Evolutionary conservation across 371 early-diverging fungal genomes (phyloP).

Genomic region (Mucor circinelloides): DNA sequence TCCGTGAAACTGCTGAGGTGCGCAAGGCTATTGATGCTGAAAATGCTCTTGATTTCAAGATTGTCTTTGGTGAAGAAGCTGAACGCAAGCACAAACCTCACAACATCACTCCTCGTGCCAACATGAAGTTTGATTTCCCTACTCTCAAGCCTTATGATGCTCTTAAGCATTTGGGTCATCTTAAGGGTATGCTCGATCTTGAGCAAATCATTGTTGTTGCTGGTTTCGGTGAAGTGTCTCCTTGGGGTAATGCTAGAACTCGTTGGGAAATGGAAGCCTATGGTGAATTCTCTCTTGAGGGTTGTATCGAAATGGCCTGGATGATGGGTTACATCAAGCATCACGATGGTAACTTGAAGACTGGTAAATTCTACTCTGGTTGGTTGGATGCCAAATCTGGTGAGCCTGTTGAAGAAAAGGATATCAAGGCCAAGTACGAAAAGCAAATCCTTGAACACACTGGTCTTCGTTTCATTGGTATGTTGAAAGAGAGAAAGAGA

Average conservation of each 20-base stretch:
- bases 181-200: conserved; percentile 89
- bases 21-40: conserved; percentile 86
- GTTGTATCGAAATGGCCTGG: conserved; percentile 97
- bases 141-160: conserved; percentile 65
- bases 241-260: conserved; percentile 92
- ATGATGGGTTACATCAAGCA: conserved; percentile 95
- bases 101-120: conserved; percentile 86
- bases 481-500: conserved; percentile 4
- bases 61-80: conserved; percentile 74
- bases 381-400: conserved; percentile 92
- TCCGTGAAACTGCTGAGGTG: conserved; percentile 84
- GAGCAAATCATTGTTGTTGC: conserved; percentile 94
- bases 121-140: conserved; percentile 94
- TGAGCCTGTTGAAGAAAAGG: conserved; percentile 90
- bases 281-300: conserved; percentile 94
- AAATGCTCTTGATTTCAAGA: conserved; percentile 76
- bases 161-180: conserved; percentile 71
- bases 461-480: conserved; percentile 93
- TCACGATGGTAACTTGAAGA: conserved; percentile 86
- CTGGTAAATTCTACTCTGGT: conserved; percentile 82
- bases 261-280: conserved; percentile 97
- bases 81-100: conserved; percentile 78
- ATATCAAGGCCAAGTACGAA: conserved; percentile 94
- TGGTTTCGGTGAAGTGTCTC: conserved; percentile 95
- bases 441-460: conserved; percentile 89